Percentiles rank a stretch among this genome's conserved stretches.
phyloP scores from a whole-genome alignment of 495 filamentous ascomycete species.

The Bombardia bombarda region DNA sequence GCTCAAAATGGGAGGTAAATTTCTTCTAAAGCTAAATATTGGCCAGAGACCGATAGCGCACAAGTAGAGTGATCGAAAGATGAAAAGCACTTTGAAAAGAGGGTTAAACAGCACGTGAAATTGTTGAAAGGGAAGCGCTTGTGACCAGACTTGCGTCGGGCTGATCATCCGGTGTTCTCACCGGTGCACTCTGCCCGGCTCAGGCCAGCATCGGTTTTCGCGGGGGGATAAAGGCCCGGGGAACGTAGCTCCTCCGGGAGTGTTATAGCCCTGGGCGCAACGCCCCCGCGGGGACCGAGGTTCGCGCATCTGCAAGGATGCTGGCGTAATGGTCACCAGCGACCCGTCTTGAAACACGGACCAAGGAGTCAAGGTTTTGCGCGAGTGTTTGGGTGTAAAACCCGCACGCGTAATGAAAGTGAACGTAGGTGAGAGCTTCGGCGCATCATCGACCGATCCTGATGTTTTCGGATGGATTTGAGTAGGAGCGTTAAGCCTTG shows the following conservation, averaged over 20 bases:
- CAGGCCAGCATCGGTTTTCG: conserved; percentile 58
- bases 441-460: conserved; percentile 58
- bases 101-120: conserved; percentile 69
- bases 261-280: conserved; percentile 52
- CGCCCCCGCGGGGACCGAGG: conserved; percentile 18
- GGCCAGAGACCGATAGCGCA: conserved; percentile 65
- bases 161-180: conserved; percentile 48
- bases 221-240: conserved; percentile 47
- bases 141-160: conserved; percentile 49
- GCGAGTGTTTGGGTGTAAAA: conserved; percentile 64
- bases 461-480: conserved; percentile 70
- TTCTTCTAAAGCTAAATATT: conserved; percentile 65
- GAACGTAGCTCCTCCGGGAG: conserved; percentile 53
- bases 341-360: conserved; percentile 66
- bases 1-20: conserved; percentile 68
- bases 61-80: conserved; percentile 68
- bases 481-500: conserved; percentile 67
- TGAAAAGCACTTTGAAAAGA: conserved; percentile 69
- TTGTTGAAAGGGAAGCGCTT: conserved; percentile 70
- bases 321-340: conserved; percentile 55
- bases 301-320: conserved; percentile 42
- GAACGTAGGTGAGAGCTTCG: conserved; percentile 44
- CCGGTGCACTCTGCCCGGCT: conserved; percentile 44
- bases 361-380: conserved; percentile 66
- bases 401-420: conserved; percentile 63